Conservation (phyloP, 805 yeast genomes). For the Suhomyces canberraensis region DNA sequence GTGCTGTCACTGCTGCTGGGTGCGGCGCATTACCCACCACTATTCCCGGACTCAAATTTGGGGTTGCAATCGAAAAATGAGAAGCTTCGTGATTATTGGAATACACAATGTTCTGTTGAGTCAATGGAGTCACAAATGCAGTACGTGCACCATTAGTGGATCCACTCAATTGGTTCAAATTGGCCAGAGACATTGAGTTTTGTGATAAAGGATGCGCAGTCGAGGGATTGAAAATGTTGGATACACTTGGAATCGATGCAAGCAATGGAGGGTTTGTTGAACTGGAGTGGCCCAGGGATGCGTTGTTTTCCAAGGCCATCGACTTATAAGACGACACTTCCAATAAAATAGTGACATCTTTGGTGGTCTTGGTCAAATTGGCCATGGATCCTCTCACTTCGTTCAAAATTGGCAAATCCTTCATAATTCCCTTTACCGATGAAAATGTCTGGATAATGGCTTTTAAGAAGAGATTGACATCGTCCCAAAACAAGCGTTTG, state of each 20-base stretch:
- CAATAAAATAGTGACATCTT: constrained; percentile 83
- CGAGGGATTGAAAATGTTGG: constrained; percentile 31
- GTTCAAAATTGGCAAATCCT: constrained; percentile 73
- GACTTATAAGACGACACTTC: constrained; percentile 47
- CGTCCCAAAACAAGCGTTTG: constrained; percentile 76
- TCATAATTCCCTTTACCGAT: constrained; percentile 76
- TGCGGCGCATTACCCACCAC: neutral
- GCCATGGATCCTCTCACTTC: constrained; percentile 81
- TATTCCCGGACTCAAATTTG: constrained; percentile 13
- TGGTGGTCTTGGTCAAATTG: constrained; percentile 79
- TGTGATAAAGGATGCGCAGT: constrained; percentile 23
- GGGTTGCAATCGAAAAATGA: constrained; percentile 1
- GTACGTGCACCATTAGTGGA: constrained; percentile 22
- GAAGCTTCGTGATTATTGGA: neutral
- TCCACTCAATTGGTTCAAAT: constrained; percentile 9
- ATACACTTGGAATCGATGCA: constrained; percentile 29
- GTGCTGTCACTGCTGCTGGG: constrained; percentile 20
- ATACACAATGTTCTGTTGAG: constrained; percentile 10
- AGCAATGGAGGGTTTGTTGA: constrained; percentile 21
- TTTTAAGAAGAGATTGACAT: constrained; percentile 75
- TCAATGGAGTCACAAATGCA: constrained; percentile 24
- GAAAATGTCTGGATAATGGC: constrained; percentile 82
- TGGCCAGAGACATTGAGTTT: constrained; percentile 13
- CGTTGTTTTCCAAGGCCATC: constrained; percentile 21
- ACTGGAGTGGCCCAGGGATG: constrained; percentile 3